These are phyloP conservation scores for Butyriboletus loyo DNA, from an alignment of 768 basidiomycete species.

Conservation along the genomic window DNA sequence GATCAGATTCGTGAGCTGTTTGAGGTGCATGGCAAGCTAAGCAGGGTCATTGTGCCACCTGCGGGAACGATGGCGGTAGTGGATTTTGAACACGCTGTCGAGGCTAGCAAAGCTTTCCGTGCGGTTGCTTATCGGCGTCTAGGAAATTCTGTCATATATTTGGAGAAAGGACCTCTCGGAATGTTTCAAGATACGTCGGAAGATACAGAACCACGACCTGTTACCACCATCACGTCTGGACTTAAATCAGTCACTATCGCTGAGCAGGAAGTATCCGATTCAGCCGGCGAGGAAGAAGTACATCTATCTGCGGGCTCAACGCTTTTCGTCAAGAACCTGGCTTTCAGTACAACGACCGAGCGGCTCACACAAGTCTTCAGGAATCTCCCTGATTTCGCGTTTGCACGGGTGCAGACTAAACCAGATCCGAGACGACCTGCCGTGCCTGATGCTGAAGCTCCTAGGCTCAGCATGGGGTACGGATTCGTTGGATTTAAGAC, in stretches of 20 bases:
- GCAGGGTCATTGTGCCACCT: conserved; percentile 78
- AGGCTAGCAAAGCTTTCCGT: conserved; percentile 73
- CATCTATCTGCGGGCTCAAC: conserved; percentile 69
- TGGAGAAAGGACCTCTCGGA: conserved; percentile 87
- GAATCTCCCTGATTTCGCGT: conserved; percentile 74
- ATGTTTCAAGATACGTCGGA: conserved; percentile 61
- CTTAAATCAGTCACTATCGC: conserved; percentile 40
- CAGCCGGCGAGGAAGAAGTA: conserved; percentile 36
- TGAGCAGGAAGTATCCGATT: conserved; percentile 38
- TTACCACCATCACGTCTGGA: conserved; percentile 14
- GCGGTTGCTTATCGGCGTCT: conserved; percentile 84
- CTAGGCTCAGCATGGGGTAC: conserved; percentile 88
- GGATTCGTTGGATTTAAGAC: conserved; percentile 93
- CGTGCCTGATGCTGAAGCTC: conserved; percentile 31
- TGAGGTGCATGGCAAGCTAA: conserved; percentile 66
- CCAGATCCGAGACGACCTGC: conserved; percentile 72
- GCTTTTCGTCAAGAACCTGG: conserved; percentile 90
- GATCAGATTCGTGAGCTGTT: conserved; percentile 81
- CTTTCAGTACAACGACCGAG: conserved; percentile 86
- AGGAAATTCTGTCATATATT: conserved; percentile 86
- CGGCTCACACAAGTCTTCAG: conserved; percentile 67
- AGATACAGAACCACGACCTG: conserved; percentile 15
- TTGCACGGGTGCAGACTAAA: conserved; percentile 90
- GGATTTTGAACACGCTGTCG: conserved; percentile 70
- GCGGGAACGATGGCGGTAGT: conserved; percentile 92